phyloP scores from a whole-genome alignment of 805 yeast species.

The Komagataella mondaviorum region DNA sequence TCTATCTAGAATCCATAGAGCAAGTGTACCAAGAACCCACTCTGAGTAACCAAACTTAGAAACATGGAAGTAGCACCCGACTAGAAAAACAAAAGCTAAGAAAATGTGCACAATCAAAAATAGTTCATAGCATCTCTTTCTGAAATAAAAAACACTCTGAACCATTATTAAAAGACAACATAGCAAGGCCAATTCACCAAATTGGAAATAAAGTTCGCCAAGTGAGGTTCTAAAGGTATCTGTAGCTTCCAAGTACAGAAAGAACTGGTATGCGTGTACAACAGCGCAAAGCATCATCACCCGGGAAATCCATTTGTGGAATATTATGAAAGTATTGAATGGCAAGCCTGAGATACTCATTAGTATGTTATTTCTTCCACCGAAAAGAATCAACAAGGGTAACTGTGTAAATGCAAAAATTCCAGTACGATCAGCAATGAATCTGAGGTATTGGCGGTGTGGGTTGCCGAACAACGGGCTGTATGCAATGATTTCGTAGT shows the following conservation, averaged over 20 bases:
- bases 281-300: slow-evolving; percentile 13
- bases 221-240: slow-evolving; percentile 2
- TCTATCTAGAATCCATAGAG: slow-evolving; percentile 29
- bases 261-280: slow-evolving; percentile 17
- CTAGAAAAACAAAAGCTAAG: slow-evolving; percentile 28
- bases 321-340: slow-evolving; percentile 24
- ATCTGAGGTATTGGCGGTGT: slow-evolving; percentile 16
- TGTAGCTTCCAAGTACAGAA: slow-evolving; percentile 13
- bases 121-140: slow-evolving; percentile 33
- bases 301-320: slow-evolving; percentile 31
- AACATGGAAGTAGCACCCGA: slow-evolving; percentile 35
- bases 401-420: slow-evolving; percentile 26
- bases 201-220: slow-evolving; percentile 5
- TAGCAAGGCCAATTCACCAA: slow-evolving; percentile 17
- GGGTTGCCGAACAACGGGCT: slow-evolving; percentile 8
- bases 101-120: slow-evolving; percentile 28
- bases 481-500: slow-evolving; percentile 5
- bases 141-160: slow-evolving; percentile 30
- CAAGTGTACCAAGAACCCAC: slow-evolving; percentile 23
- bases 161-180: slow-evolving; percentile 27
- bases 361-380: slow-evolving; percentile 43
- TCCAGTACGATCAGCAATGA: slow-evolving; percentile 46
- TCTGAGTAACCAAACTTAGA: slow-evolving; percentile 23
- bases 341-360: slow-evolving; percentile 39
- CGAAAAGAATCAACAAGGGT: slow-evolving; percentile 40